phyloP scores from a whole-genome alignment of 148 eudicot species.

The Chenopodium suecicum region DNA sequence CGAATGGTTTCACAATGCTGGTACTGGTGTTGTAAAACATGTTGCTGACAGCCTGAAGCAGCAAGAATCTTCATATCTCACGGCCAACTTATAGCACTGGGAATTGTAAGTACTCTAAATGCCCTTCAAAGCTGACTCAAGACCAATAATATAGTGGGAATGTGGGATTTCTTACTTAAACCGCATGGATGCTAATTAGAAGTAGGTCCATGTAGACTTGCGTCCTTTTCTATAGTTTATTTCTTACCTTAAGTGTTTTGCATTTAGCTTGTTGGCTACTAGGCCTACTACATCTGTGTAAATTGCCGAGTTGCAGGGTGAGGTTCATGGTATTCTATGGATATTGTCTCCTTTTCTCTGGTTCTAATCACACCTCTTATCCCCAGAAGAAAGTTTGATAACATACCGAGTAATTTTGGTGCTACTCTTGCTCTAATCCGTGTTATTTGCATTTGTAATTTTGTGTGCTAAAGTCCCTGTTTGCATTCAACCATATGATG shows the following conservation, averaged over 20 bases:
- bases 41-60: slow-evolving; percentile 82
- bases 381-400: not conserved
- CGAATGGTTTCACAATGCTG: slow-evolving; percentile 95
- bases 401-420: not conserved
- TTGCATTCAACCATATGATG: not conserved
- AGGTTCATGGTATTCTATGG: not conserved
- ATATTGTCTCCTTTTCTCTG: not conserved
- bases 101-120: slow-evolving; percentile 18
- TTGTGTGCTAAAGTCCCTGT: not conserved
- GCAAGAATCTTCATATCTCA: slow-evolving; percentile 47
- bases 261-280: not conserved
- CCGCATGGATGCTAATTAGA: not conserved
- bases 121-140: not conserved
- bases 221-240: not conserved
- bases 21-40: slow-evolving; percentile 90
- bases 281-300: not conserved
- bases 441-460: not conserved
- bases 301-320: not conserved
- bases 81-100: slow-evolving; percentile 55
- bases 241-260: not conserved
- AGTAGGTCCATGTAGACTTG: not conserved
- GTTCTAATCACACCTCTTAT: not conserved
- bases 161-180: not conserved
- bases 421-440: not conserved
- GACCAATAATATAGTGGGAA: not conserved